These are phyloP conservation scores for Lupinus albus DNA, from an alignment of 306 rosid species.

Conservation along the genomic window DNA sequence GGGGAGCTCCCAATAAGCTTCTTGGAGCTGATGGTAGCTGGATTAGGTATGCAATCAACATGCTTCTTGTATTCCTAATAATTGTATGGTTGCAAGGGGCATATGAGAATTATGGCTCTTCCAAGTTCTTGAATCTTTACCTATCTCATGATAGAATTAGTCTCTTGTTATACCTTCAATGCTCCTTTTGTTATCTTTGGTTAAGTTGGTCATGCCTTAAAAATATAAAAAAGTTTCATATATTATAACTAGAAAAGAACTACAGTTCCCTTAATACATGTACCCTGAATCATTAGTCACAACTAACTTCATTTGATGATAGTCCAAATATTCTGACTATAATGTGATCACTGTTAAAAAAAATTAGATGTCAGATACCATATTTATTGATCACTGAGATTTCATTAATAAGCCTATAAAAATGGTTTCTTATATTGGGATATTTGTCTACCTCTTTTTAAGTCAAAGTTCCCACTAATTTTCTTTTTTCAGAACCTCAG, in stretches of 20 bases:
- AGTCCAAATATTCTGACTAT: slow-evolving; percentile 13
- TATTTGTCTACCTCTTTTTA: not conserved
- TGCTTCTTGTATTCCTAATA: slow-evolving; percentile 13
- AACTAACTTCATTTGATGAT: slow-evolving; percentile 6
- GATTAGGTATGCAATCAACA: slow-evolving; percentile 67
- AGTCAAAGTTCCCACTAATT: not conserved
- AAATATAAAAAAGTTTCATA: not conserved
- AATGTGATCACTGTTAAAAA: not conserved
- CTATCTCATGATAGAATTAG: slow-evolving; percentile 1
- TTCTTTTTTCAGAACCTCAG: not conserved
- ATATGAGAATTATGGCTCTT: slow-evolving; percentile 14
- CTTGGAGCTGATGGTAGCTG: slow-evolving; percentile 99
- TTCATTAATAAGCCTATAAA: not conserved
- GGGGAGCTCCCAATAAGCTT: slow-evolving; percentile 99
- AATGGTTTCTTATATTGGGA: not conserved
- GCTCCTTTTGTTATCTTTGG: not conserved
- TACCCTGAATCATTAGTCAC: not conserved
- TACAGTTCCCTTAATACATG: not conserved
- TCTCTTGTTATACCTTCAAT: not conserved
- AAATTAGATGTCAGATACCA: not conserved
- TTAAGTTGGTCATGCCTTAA: slow-evolving; percentile 13
- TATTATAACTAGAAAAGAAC: slow-evolving; percentile 12
- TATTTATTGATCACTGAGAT: not conserved
- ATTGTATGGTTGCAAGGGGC: slow-evolving; percentile 28
- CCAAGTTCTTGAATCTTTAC: slow-evolving; percentile 6